Evolutionary conservation across 306 rosid genomes (phyloP), one percentile per base, ranked within the genome.

Genomic region (Acacia acuminata): DNA sequence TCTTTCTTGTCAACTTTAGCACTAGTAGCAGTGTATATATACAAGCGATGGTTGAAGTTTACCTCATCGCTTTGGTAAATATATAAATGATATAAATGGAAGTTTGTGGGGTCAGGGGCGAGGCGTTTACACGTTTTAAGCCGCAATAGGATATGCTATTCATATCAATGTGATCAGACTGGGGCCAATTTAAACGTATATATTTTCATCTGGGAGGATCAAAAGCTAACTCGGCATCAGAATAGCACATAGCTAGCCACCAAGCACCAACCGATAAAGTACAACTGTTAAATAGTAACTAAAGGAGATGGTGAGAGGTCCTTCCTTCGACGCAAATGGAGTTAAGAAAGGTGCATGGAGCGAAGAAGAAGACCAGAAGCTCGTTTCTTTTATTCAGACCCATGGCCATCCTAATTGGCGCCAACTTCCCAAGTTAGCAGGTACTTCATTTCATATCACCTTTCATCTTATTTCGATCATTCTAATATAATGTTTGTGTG

Each of bases 311-410:
- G 92, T 90, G 81, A 87, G 90, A 77, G 88, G 84, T 17, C 88
- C 90, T 5, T 85, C 69, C 71, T 65, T 76, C 25, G 92, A 87
- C 79, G 65, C 84, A 81, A 78, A 73, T 74, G 94, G 92, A 58
- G 12, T 85, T 17, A 90, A 87, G 78, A 90, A 73, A 88, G 94
- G 92, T 5, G 92, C 89, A 6, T 90, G 92, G 94, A 88, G 88
- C 45, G 45, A 27, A 36, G 90, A 83, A 79, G 94, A 90, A 64
- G 94, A 88, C 74, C 25, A 65, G 5, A 85, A 16, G 85, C 79
- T 90, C 34, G 88, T 34, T 75, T 78, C 69, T 48, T 85, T 80
- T 77, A 68, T 90, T 45, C 61, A 85, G 11, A 82, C 19, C 38
- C 38, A 83, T 65, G 91, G 90, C 80, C 88, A 87, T 63, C 24